Evolutionary conservation across 169 alveolate species (phyloP), one percentile per base, ranked within the genome.

Genomic region (Plasmodium adleri): DNA sequence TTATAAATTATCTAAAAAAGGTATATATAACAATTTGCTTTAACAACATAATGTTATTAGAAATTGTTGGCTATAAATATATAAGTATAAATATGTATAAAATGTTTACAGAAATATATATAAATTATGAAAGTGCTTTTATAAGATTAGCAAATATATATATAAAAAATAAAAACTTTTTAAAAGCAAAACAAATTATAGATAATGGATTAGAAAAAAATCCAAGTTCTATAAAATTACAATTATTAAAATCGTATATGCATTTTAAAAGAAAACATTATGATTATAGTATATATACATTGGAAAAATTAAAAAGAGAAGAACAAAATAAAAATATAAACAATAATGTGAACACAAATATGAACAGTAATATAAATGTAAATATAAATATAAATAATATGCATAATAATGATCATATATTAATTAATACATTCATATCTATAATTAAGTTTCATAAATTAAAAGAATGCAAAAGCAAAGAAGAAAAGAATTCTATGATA

Each of bases 1-100:
- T 86, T 10, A 86, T 86, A 15, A 86, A 86, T 73, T 86, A 86
- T 39, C 49, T 86, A 52, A 86, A 86, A 74, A 70, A 67, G 45
- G 26, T 86, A 47, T 86, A 86, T 22, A 39, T 86, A 0, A 54
- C 87, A 9, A 22, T 86, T n/a, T 60, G 28, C 39, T 86, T 86
- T 20, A 86, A 86, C 67, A 71, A 39, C 17, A 64, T 75, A 7
- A 49, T 86, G 22, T 28, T 86, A 49, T 62, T 63, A 28, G 92
- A 86, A 64, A 45, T 59, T 24, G 10, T 60, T 2, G 92, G 92
- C 0, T 86, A 86, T 59, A 71, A 24, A 13, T 20, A 72, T 20
- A 15, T 66, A 28, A 15, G 88, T 24, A 86, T 66, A 4, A 62
- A 63, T 43, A 86, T 64, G 3, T 86, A 86, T 56, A 86, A 86